Base-by-base conservation (phyloP, 129 eudicot species). In the Glebionis coronaria region DNA sequence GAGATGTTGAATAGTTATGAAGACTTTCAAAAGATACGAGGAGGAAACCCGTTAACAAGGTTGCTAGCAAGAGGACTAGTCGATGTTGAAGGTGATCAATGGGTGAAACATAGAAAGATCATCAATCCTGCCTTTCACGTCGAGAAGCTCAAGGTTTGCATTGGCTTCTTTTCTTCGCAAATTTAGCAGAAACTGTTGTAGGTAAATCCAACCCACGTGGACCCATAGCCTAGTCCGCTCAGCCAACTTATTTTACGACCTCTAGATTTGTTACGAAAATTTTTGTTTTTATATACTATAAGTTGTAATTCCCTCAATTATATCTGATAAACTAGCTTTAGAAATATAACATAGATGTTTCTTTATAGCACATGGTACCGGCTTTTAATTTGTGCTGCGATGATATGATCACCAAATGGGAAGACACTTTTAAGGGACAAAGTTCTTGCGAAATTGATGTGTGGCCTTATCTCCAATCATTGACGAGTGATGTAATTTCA, bases 51-150 rank as follows among this genome's bases (percentile, higher is more conserved):
- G 14, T 63, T 76, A 28, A 6, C 14, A 18, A 61, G 19, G 3
- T 18, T 76, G 66, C 76, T 76, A 69, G 71, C 66, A 62, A 44
- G 14, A 61, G 80, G 80, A 18, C 61, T 76, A 3, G 75, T 18
- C 9, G 46, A 40, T 12, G 71, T 60, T 1, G 80, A 76, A 38
- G 80, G 76, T 27, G 80, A 76, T 28, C 57, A 61, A 44, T 76
- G 76, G 80, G 80, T 53, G 25, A 69, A 76, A 69, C 80, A 69
- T 18, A 53, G 80, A 69, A 76, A 76, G 60, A 76, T 76, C 58
- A 76, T 76, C 29, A 76, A 69, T 45, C 76, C 80, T 8, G 80
- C 76, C 19, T 76, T 76, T 61, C 80, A 69, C 42, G 71, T 69
- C 28, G 80, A 76, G 20, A 76, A 76, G 71, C 20, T 20, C 57